phyloP scores from a whole-genome alignment of 2,329 filamentous ascomycete species.

The Beauveria caledonica region DNA sequence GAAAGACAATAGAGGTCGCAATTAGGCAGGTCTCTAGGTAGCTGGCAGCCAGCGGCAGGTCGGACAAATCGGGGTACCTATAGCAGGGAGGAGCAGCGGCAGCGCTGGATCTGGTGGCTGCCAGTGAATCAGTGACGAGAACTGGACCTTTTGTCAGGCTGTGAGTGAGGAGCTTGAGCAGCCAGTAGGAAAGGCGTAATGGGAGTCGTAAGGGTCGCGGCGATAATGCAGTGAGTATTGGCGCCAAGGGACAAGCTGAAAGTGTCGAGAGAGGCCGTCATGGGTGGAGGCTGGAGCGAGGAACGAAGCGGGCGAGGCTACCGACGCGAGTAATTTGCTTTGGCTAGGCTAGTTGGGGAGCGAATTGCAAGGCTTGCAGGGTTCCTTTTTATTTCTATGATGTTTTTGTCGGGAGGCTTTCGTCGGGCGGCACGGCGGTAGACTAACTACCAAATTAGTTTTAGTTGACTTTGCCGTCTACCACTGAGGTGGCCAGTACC shows the following conservation, averaged over 20 bases:
- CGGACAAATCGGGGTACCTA: not conserved
- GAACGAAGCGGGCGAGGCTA: not conserved
- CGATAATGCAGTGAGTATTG: not conserved
- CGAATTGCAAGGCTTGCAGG: not conserved
- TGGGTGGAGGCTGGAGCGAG: not conserved
- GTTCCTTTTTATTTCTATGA: not conserved
- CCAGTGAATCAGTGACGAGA: not conserved
- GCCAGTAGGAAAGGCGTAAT: not conserved
- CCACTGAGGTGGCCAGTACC: too few relatives aligned
- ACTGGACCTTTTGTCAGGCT: not conserved
- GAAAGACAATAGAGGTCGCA: not conserved
- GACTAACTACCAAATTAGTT: not conserved
- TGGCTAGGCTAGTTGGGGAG: not conserved
- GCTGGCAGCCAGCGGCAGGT: not conserved
- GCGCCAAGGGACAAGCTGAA: not conserved
- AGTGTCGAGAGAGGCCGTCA: not conserved
- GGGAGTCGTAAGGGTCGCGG: not conserved
- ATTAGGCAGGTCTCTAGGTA: constrained; percentile 4
- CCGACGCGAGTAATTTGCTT: not conserved
- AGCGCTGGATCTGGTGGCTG: too few relatives aligned
- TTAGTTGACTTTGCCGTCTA: too few relatives aligned
- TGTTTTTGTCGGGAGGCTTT: not conserved
- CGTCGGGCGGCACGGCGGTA: not conserved
- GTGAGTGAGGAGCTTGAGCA: not conserved
- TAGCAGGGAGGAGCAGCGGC: not conserved